Conservation (phyloP, 305 asterid genomes). For the Fraxinus ornus region DNA sequence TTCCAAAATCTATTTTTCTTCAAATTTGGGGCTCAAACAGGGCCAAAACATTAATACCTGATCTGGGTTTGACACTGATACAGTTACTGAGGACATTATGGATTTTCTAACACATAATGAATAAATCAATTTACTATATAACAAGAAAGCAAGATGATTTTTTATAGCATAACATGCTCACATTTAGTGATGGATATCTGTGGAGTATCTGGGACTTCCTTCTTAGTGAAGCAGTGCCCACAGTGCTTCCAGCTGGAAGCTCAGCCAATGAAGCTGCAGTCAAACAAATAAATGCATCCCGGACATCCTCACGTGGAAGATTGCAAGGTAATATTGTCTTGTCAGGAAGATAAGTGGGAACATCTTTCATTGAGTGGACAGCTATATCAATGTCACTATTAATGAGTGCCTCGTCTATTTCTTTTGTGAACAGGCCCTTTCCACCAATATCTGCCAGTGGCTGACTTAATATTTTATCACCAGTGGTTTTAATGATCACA, state of each 20-base stretch:
- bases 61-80: not conserved
- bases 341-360: conserved; percentile 86
- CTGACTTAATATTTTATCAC: conserved; percentile 82
- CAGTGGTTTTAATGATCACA: conserved; percentile 81
- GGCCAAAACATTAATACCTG: not conserved
- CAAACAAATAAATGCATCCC: conserved; percentile 87
- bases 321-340: conserved; percentile 85
- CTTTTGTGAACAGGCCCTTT: conserved; percentile 90
- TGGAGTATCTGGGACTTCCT: conserved; percentile 91
- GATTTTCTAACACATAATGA: not conserved
- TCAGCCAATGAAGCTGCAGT: conserved; percentile 70
- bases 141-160: not conserved
- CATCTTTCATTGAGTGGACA: conserved; percentile 97
- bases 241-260: conserved; percentile 73
- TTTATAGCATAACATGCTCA: conserved; percentile 20
- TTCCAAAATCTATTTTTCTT: not conserved
- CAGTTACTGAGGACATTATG: not conserved
- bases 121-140: not conserved
- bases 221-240: conserved; percentile 90
- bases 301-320: conserved; percentile 89
- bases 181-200: conserved; percentile 71
- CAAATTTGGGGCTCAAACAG: not conserved
- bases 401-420: conserved; percentile 88
- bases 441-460: conserved; percentile 97
- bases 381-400: conserved; percentile 85